A percentile compares a stretch with the other conserved stretches of the same genome.
Conservation (phyloP, 352 stramenopile species). For the Phytophthora litchii region DNA sequence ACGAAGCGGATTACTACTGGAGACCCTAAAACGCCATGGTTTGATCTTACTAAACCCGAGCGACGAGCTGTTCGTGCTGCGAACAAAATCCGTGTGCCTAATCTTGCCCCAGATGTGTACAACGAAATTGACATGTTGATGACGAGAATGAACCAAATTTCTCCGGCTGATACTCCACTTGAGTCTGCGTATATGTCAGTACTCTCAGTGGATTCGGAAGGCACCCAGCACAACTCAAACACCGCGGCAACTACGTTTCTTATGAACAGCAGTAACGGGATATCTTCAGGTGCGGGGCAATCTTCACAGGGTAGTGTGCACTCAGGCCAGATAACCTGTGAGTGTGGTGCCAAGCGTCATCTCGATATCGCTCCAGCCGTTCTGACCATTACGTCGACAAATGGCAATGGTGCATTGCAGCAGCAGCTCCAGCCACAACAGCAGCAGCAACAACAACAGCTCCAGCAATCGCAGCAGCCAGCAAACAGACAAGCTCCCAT, state of each 20-base stretch:
- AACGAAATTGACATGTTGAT: slow-evolving; percentile 52
- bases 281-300: not conserved
- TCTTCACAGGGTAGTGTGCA: slow-evolving; percentile 6
- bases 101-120: slow-evolving; percentile 47
- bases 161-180: slow-evolving; percentile 16
- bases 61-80: slow-evolving; percentile 45
- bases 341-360: slow-evolving; percentile 29
- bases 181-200: slow-evolving; percentile 10
- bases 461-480: slow-evolving; percentile 1
- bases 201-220: slow-evolving; percentile 20
- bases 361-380: slow-evolving; percentile 11
- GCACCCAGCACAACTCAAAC: slow-evolving; percentile 15
- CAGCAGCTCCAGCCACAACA: slow-evolving; percentile 4
- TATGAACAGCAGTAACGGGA: slow-evolving; percentile 4
- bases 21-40: slow-evolving; percentile 48
- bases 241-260: slow-evolving; percentile 12
- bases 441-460: not conserved
- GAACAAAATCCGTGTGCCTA: slow-evolving; percentile 50
- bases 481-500: slow-evolving; percentile 8
- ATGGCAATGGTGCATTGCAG: slow-evolving; percentile 3
- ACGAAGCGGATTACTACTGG: slow-evolving; percentile 24
- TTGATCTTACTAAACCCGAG: slow-evolving; percentile 59
- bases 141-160: slow-evolving; percentile 37
- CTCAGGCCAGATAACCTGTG: slow-evolving; percentile 23
- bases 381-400: not conserved